phyloP scores from a whole-genome alignment of 768 basidiomycete genomes.

The Serendipita vermifera region DNA sequence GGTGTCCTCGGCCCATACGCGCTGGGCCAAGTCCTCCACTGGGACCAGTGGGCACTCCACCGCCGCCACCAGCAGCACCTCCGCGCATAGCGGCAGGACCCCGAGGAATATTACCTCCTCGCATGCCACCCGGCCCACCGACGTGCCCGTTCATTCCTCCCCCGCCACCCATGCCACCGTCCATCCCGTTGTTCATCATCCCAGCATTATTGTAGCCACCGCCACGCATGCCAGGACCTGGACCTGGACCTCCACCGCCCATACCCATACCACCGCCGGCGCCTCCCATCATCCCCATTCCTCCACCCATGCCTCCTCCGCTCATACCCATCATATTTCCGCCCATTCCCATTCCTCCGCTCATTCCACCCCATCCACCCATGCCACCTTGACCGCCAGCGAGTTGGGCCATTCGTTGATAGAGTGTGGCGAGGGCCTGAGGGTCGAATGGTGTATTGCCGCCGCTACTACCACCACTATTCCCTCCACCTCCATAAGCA shows the following conservation, averaged over 20 bases:
- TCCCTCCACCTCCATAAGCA: constrained; percentile 19
- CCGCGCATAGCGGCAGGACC: constrained; percentile 8
- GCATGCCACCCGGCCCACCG: constrained; percentile 26
- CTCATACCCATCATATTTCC: constrained; percentile 20
- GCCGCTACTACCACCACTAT: constrained; percentile 21
- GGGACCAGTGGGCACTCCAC: constrained; percentile 5
- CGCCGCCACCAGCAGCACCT: background rate
- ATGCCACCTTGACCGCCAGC: constrained; percentile 38
- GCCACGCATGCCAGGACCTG: constrained; percentile 15
- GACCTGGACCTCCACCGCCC: constrained; percentile 17
- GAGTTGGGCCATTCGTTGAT: constrained; percentile 91
- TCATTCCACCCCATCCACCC: constrained; percentile 17
- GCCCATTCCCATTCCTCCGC: constrained; percentile 17
- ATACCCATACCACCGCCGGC: constrained; percentile 17
- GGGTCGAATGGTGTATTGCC: constrained; percentile 64
- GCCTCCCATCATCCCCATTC: constrained; percentile 25
- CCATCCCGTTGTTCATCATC: constrained; percentile 21
- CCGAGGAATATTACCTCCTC: constrained; percentile 26
- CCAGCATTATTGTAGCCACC: constrained; percentile 31
- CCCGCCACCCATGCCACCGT: constrained; percentile 19
- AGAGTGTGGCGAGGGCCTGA: constrained; percentile 80
- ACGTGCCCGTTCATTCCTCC: too few species aligned
- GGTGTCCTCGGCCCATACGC: constrained; percentile 5
- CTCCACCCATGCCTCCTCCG: constrained; percentile 24
- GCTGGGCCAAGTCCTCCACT: constrained; percentile 4